Base-by-base conservation (phyloP, 2,329 filamentous ascomycete species). In the Xylogone sp. region DNA sequence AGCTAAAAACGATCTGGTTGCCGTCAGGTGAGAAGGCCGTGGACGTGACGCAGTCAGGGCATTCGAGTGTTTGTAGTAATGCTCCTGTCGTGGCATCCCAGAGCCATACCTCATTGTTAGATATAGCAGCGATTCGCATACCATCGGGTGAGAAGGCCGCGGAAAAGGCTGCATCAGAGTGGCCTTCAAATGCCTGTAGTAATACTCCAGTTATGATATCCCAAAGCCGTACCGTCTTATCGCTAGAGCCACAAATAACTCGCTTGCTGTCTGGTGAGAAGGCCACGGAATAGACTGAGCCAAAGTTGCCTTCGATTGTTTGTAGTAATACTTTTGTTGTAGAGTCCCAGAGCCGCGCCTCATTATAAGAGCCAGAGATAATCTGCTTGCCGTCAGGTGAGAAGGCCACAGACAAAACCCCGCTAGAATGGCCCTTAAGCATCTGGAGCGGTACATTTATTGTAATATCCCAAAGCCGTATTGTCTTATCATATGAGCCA, bases 261-360 rank as follows among this genome's bases (percentile, higher is more conserved):
- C 13, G 50, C 44, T 49, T 54, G 29, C 50, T 22, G 43, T 58
- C 51, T 6, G 53, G 48, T 2, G 52, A 57, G 51, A 59, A 57
- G 51, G 49, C 51, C 2, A 57, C 39, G 1, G 53, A 54, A 16
- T 2, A 46, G 42, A 59, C 46, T 8, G 7, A 31, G 13, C 13
- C 27, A 31, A 13, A 31, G 27, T 31, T 7, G 13, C 13, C 8
- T 13, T 31, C 13, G 27, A 31, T 8, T 13, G 27, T 31, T 13
- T 31, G 27, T 31, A 31, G 7, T 31, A 31, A 13, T 7, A 31
- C 13, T 13, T 13, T 13, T 8, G 27, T 31, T 13, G 27, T 13
- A 31, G 27, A 2, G 27, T 50, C 21, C 53, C 45, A 51, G 3
- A 49, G 49, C 27, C 42, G 29, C 16, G 52, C 49, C 2, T 21